phyloP scores from a whole-genome alignment of 1,284 basidiomycete genomes.

The Wolfiporia cocos region DNA sequence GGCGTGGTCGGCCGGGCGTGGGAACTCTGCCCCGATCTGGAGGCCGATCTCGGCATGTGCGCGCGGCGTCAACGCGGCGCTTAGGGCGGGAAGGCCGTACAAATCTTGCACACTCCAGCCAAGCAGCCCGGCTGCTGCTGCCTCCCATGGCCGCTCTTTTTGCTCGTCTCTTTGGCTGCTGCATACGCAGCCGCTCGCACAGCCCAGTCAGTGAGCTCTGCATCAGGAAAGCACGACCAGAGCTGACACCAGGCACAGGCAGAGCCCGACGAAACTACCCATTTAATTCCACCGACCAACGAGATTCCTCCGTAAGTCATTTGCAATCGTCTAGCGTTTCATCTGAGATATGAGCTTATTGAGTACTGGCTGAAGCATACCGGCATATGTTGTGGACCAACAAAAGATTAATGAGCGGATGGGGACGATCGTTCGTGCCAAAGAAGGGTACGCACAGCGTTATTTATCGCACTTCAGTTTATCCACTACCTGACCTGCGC shows the following conservation, averaged over 20 bases:
- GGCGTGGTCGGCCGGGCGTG: not conserved
- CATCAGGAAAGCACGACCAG: not conserved
- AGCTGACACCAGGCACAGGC: conserved; percentile 8
- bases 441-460: conserved; percentile 47
- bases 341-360: not conserved
- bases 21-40: not conserved
- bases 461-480: not conserved
- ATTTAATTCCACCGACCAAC: conserved; percentile 24
- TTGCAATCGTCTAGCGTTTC: not conserved
- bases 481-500: conserved; percentile 1
- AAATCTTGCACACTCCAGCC: conserved; percentile 2
- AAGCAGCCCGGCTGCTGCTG: not conserved
- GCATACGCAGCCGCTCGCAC: conserved; percentile 13
- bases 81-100: not conserved
- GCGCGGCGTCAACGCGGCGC: not conserved
- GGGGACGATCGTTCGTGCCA: conserved; percentile 51
- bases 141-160: no score
- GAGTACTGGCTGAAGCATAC: not conserved
- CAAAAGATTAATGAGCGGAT: conserved; percentile 49
- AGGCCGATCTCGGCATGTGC: no score
- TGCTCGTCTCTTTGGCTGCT: no score
- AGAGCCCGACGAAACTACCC: conserved; percentile 25
- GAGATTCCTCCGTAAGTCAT: conserved; percentile 16
- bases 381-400: conserved; percentile 36
- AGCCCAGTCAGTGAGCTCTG: not conserved